Base-by-base conservation (phyloP, 2,329 filamentous ascomycete species). In the Nemania diffusa region DNA sequence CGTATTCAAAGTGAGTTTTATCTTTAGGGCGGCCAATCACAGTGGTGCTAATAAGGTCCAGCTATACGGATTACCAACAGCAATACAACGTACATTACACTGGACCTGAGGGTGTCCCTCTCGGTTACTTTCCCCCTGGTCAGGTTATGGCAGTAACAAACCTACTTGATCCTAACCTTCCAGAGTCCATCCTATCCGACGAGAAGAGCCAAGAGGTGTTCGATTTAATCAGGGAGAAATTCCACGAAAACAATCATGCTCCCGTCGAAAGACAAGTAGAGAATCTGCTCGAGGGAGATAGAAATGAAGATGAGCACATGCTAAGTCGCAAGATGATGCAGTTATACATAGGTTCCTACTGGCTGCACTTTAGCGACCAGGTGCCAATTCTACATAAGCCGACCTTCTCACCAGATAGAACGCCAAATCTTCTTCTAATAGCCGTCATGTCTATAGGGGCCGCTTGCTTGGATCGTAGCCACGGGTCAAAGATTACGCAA, bases 261-360 rank as follows among this genome's bases (percentile, higher is more conserved):
- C 90, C 91, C 0, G 86, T 92, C 29, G 89, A 91, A 69, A 90
- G 91, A 70, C 88, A 91, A 69, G 93, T 94, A 75, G 92, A 93
- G 57, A 87, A 86, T 57, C 87, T 97, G 27, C 82, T 97, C 63
- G 90, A 93, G 29, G 95, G 94, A 15, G 90, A 97, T 74, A 88
- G 91, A 60, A 88, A 90, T 57, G 82, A 88, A 34, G 85, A 88
- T 59, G 80, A 82, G 26, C 88, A 91, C 67, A 86, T 90, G 83
- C 82, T 98, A 69, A 97, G 95, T 78, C 85, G 94, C 74, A 89
- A 91, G 74, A 97, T 97, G 93, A 97, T 98, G 92, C 93, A 97
- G 80, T 91, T 90, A 2, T 98, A 97, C 76, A 94, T 97, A 71
- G 88, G 90, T 11, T 97, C 94, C 1, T 99, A 97, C 79, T 99